Evolutionary conservation across 805 yeast genomes (phyloP), one percentile per base, ranked within the genome.

Genomic region (Grigorovia humatica): DNA sequence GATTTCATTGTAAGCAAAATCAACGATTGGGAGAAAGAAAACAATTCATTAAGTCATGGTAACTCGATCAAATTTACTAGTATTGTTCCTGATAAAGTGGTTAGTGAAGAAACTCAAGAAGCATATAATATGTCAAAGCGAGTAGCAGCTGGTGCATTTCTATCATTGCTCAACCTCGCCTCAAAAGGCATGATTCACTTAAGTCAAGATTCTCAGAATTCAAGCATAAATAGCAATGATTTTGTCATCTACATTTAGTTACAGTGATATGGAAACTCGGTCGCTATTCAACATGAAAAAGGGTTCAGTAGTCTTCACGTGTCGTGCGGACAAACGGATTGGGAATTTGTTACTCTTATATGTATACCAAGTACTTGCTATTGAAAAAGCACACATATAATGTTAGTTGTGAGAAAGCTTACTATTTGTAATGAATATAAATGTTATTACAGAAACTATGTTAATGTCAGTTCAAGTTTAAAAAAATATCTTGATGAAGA

Each of bases 121-220:
- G 44, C 20, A 1, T 20, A 40, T 9, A 9, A 27, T 9, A 54
- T 61, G 13, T 56, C 57, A 19, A 62, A 56, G 47, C 54, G 53
- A 30, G 55, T 65, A 11, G 69, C 67, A 7, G 65, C 68, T 15
- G 64, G 60, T 30, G 69, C 68, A 0, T 66, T 66, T 44, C 50
- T 66, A 18, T 60, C 68, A 3, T 29, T 66, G 19, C 51, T 66
- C 18, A 62, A 58, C 41, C 53, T 66, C 17, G 67, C 68, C 1
- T 56, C 66, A 1, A 60, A 57, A 47, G 59, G 57, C 20, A n/a
- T 55, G 32, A 42, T 63, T 27, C 52, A 48, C 19, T 23, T 57
- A 13, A 32, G 38, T 32, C 38, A 32, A 32, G 38, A 32, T 13
- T 32, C 15, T 11, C 4, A 13, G 15, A 9, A 32, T 13, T 32